Base-by-base conservation (phyloP, 495 filamentous ascomycete species). In the Paragyromitra xinjiangensis region DNA sequence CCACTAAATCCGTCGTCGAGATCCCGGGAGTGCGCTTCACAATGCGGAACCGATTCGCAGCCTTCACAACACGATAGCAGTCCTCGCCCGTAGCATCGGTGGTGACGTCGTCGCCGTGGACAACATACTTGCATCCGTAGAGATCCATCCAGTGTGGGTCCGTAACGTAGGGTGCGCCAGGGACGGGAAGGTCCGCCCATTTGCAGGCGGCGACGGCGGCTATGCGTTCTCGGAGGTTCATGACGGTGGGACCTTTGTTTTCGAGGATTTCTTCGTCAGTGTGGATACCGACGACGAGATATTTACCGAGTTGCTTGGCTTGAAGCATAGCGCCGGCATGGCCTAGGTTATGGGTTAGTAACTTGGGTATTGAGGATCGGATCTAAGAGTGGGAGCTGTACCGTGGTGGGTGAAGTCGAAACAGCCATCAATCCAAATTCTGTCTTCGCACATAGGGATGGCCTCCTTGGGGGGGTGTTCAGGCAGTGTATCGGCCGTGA, bases 321-420 rank as follows among this genome's bases (percentile, higher is more conserved):
- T 99, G 95, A 22, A 98, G 89, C 88, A 98, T 95, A 64, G 95
- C 96, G 50, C 96, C 95, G 6, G 95, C 95, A 85, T 99, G 95
- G 77, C 95, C 93, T 95, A 76, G 42, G 59, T 34, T 1, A 40
- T 11, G 26, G 59, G 19, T 39, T 83, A 94, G 40, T 37, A 63
- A 70, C 29, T 26, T 26, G 29, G 51, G 37, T 14, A 26, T 44
- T 29, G 19, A 12, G 42, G 24, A 40, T 40, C 37, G 34, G 34
- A 19, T 37, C 16, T 45, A 8, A 42, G 40, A 74, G 51, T 40
- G 29, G 44, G 29, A 71, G 34, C 64, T 85, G 75, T 84, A 94
- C 93, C 95, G 81, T 99, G 95, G 83, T 99, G 95, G 84, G 92
- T 94, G 84, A 99, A 99, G 85, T 99, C 95, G 85, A 97, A 99